Evolutionary conservation across 345 rosid species (phyloP), one percentile per base, ranked within the genome.

Genomic region (Durio zibethinus): DNA sequence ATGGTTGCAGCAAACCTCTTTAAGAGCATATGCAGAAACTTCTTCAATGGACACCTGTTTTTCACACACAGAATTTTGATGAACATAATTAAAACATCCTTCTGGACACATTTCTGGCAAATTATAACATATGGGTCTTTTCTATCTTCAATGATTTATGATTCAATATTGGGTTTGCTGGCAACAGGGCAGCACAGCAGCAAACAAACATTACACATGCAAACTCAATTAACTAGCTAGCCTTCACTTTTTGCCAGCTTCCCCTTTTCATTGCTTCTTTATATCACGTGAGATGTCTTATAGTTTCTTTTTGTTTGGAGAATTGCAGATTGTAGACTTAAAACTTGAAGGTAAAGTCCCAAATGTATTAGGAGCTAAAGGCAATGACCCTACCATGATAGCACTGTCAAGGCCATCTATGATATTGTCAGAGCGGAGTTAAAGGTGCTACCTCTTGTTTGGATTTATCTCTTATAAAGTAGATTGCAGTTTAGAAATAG

Each of bases 211-310:
- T 64, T 9, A 20, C 69, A 64, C 69, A 64, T 64, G 69, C 69
- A 18, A 64, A 35, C 69, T 64, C 69, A 63, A 16, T 63, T 63
- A 63, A 15, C 42, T 33, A 16, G 67, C 12, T 14, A 12, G 56
- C 9, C 18, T 60, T 29, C 65, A 60, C 65, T 27, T 60, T 59
- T 60, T 60, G 65, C 35, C 65, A 27, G 20, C 18, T 29, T 60
- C n/a, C 65, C 61, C 38, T 27, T 60, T 60, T 60, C 36, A 27
- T 60, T 27, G 14, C 36, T 35, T 3, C 29, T 64, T 2, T 35
- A 1, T 33, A 64, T 64, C 69, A 64, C 69, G 69, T 64, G 69
- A 64, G n/a, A 64, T 64, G 69, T 64, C 43, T 62, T 62, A 8
- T 15, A 2, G 1, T 33, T 14, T 33, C 8, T 57, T 56, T 10